These are phyloP conservation scores for Lepidopterella palustris DNA, from an alignment of 495 filamentous ascomycete species.

Conservation along the genomic window DNA sequence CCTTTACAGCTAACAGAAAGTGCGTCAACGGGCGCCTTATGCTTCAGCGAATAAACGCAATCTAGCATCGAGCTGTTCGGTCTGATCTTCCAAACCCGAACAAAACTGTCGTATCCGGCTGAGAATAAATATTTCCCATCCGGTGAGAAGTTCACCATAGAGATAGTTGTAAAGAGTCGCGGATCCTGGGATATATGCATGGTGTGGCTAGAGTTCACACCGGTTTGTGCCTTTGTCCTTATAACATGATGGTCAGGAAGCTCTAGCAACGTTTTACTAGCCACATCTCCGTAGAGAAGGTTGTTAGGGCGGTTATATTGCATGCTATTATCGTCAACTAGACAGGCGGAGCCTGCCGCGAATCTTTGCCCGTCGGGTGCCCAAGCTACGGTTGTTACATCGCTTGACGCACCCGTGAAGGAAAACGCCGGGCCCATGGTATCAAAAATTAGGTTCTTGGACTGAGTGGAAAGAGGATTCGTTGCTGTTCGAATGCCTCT, in stretches of 20 bases:
- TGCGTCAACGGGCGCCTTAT: conserved; percentile 64
- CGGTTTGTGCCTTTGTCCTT: conserved; percentile 40
- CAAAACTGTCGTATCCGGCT: conserved; percentile 71
- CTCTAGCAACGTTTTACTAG: conserved; percentile 49
- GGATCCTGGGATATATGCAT: conserved; percentile 61
- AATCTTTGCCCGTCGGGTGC: conserved; percentile 40
- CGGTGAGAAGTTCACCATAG: conserved; percentile 63
- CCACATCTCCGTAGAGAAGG: conserved; percentile 62
- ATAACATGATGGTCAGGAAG: conserved; percentile 63
- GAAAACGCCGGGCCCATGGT: conserved; percentile 26
- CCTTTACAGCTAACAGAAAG: conserved; percentile 46
- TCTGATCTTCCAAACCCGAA: conserved; percentile 65
- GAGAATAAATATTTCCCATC: conserved; percentile 58
- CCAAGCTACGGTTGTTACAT: conserved; percentile 55
- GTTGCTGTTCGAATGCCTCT: conserved; percentile 14
- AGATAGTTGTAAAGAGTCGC: conserved; percentile 69
- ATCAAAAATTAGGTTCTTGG: conserved; percentile 25
- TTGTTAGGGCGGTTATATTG: conserved; percentile 81
- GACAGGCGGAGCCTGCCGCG: conserved; percentile 59
- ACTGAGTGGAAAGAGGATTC: conserved; percentile 21
- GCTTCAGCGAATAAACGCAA: conserved; percentile 51
- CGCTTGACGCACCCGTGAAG: conserved; percentile 44
- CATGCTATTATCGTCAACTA: conserved; percentile 68
- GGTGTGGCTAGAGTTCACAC: conserved; percentile 46
- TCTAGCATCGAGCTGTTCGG: conserved; percentile 28